These are phyloP conservation scores for Piper longum DNA, from an alignment of 164 flowering plant genomes.

Conservation along the genomic window DNA sequence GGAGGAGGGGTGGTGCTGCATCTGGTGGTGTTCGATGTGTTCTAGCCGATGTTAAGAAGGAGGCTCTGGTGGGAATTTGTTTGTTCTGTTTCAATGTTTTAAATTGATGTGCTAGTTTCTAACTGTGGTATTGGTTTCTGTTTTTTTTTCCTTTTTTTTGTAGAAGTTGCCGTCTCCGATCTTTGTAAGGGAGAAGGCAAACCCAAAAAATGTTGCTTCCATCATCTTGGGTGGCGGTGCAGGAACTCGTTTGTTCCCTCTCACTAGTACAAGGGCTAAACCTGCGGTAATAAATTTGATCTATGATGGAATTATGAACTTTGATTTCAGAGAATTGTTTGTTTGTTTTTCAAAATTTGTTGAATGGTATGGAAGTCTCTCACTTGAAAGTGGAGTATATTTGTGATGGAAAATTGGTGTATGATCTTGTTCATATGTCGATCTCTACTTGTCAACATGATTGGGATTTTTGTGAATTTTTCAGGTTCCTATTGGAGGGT, in stretches of 20 bases:
- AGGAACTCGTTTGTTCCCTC: conserved; percentile 5
- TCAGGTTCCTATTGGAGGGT: conserved; percentile 15
- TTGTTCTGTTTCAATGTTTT: background rate
- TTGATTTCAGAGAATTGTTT: too few relatives aligned
- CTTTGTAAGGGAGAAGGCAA: conserved; percentile 6
- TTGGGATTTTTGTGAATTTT: background rate
- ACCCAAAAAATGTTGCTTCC: conserved; percentile 10
- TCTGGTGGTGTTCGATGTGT: conserved; percentile 40
- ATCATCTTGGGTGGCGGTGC: conserved; percentile 8
- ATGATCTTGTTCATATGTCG: too few relatives aligned
- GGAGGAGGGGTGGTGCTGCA: conserved; percentile 19
- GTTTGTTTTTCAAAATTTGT: too few relatives aligned
- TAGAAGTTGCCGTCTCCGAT: conserved; percentile 8
- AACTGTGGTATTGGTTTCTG: background rate
- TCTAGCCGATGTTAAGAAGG: conserved; percentile 38
- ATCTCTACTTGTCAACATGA: too few relatives aligned
- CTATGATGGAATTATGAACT: too few relatives aligned
- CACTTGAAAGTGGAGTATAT: background rate
- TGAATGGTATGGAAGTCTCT: background rate
- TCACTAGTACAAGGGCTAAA: conserved; percentile 11
- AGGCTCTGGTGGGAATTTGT: conserved; percentile 31
- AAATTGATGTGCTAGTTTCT: background rate
- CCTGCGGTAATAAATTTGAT: conserved; percentile 8
- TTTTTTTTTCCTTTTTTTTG: background rate
- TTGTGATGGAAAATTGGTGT: too few relatives aligned